These are phyloP conservation scores for Polysphondylium violaceum DNA, from an alignment of 78 protist genomes.

Conservation along the genomic window DNA sequence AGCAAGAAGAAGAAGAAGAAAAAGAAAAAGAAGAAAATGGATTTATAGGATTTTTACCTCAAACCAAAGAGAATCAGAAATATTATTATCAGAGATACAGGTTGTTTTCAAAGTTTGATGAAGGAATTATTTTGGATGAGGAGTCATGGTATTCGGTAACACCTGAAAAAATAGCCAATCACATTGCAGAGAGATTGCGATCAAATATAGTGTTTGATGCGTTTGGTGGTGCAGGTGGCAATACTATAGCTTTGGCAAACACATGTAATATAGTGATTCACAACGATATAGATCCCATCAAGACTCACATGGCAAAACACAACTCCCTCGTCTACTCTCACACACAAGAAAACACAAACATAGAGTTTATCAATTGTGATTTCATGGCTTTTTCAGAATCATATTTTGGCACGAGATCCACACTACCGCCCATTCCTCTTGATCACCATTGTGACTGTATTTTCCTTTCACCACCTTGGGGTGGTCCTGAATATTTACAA, in stretches of 20 bases:
- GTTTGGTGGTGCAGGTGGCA: conserved; percentile 84
- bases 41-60: no score
- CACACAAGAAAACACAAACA: neutral
- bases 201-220: conserved; percentile 54
- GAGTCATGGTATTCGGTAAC: conserved; percentile 85
- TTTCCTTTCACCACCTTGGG: conserved; percentile 81
- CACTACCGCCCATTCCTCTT: no score
- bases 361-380: conserved; percentile 45
- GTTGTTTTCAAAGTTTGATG: conserved; percentile 72
- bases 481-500: conserved; percentile 50
- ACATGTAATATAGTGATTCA: conserved; percentile 43
- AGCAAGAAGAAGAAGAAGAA: neutral
- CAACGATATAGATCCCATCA: conserved; percentile 35
- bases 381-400: conserved; percentile 30
- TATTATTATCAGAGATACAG: conserved; percentile 65
- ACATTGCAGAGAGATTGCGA: conserved; percentile 63
- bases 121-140: conserved; percentile 75
- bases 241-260: conserved; percentile 49
- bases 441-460: conserved; percentile 29
- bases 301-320: conserved; percentile 47
- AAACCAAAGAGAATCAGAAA: conserved; percentile 1
- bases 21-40: no score
- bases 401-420: no score
- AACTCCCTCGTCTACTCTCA: conserved; percentile 38
- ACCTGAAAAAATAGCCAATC: conserved; percentile 79